Evolutionary conservation across 345 rosid genomes (phyloP).

Genomic region (Noccaea caerulescens): DNA sequence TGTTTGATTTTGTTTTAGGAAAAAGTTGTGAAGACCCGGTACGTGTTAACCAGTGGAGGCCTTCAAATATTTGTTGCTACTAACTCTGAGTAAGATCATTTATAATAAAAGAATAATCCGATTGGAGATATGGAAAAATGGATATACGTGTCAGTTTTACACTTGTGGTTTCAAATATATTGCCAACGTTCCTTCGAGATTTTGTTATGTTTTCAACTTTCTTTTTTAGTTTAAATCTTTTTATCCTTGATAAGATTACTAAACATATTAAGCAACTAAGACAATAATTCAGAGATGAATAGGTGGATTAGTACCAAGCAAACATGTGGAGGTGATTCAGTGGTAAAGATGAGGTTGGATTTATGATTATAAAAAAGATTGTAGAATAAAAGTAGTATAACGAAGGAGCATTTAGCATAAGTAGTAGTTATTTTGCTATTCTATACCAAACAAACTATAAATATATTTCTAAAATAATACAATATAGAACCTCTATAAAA

Average conservation of each 20-base stretch:
- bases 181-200: slow-evolving; percentile 24
- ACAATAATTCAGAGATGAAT: not conserved
- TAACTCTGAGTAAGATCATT: slow-evolving; percentile 23
- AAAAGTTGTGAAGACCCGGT: slow-evolving; percentile 13
- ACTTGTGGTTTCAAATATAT: not conserved
- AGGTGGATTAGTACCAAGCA: not conserved
- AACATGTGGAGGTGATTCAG: slow-evolving; percentile 4
- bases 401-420: not conserved
- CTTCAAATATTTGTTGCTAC: slow-evolving; percentile 25
- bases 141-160: slow-evolving; percentile 14
- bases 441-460: not conserved
- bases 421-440: slow-evolving; percentile 17
- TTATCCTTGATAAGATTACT: slow-evolving; percentile 7
- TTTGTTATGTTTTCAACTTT: slow-evolving; percentile 29
- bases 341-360: not conserved
- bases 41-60: slow-evolving; percentile 38
- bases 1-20: slow-evolving; percentile 12
- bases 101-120: not conserved
- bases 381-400: not conserved
- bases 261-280: not conserved
- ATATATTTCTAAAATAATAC: too few relatives aligned
- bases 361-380: too few relatives aligned
- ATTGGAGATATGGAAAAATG: not conserved
- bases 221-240: not conserved
- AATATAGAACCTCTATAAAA: too few relatives aligned